phyloP scores from a whole-genome alignment of 2,329 filamentous ascomycete species.

The Cadophora luteo-olivacea region DNA sequence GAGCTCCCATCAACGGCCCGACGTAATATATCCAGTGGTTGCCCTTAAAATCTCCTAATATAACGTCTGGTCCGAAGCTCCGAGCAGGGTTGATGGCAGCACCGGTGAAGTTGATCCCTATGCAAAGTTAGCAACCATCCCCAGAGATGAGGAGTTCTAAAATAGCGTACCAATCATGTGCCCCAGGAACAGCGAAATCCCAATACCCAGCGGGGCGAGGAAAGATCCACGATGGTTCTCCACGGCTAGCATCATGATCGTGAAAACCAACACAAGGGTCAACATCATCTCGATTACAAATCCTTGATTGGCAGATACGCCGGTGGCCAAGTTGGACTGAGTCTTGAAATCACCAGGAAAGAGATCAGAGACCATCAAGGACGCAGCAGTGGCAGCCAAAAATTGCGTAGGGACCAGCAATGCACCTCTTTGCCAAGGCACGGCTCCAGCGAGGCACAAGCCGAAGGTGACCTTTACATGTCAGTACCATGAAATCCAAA shows the following conservation, averaged over 20 bases:
- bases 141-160: neutral
- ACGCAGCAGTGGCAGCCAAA: conserved; percentile 44
- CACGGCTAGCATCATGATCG: conserved; percentile 61
- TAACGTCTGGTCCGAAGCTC: conserved; percentile 53
- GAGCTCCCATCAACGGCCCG: conserved; percentile 55
- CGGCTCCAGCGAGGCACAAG: conserved; percentile 44
- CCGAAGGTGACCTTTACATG: conserved; percentile 44
- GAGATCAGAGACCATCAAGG: conserved; percentile 48
- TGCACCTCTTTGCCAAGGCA: conserved; percentile 40
- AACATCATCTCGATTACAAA: conserved; percentile 55
- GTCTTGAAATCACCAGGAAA: conserved; percentile 53
- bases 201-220: conserved; percentile 75
- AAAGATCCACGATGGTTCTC: conserved; percentile 78
- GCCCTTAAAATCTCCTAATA: conserved; percentile 48
- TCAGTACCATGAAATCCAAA: conserved; percentile 22
- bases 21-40: conserved; percentile 58
- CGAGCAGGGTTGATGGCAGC: conserved; percentile 55
- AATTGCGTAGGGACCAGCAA: conserved; percentile 44
- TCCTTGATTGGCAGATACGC: conserved; percentile 50
- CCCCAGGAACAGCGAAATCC: conserved; percentile 70
- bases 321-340: conserved; percentile 48
- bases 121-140: neutral
- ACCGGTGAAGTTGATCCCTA: conserved; percentile 54
- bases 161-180: conserved; percentile 32
- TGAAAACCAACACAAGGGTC: conserved; percentile 53